Percentiles rank a stretch among this genome's conserved stretches.
These are phyloP conservation scores for Cladosporium sp. DNA, from an alignment of 2,329 filamentous ascomycete genomes.

Conservation along the genomic window DNA sequence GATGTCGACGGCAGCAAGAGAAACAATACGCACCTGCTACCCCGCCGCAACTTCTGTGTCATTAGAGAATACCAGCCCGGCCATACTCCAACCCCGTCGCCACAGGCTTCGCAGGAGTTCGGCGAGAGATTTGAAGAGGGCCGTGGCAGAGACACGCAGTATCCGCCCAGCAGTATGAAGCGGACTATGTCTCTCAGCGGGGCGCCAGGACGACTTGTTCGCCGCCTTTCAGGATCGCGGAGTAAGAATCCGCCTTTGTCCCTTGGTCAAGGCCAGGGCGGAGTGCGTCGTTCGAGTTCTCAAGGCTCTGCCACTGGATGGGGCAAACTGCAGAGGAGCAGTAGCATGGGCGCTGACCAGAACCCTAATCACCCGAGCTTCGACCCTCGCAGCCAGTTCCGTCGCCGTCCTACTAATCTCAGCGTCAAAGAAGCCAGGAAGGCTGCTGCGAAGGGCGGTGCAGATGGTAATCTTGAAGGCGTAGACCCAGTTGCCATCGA, in stretches of 20 bases:
- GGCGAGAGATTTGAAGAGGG: conserved; percentile 18
- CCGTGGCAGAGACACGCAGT: conserved; percentile 10
- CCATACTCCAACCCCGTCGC: conserved; percentile 67
- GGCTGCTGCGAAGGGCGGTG: conserved; percentile 48
- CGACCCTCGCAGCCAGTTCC: conserved; percentile 36
- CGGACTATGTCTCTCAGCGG: conserved; percentile 35
- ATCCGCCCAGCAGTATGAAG: conserved; percentile 29
- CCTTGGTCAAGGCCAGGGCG: not conserved
- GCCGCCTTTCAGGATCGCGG: conserved; percentile 41
- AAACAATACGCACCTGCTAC: conserved; percentile 87
- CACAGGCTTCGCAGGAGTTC: conserved; percentile 20
- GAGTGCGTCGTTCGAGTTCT: conserved; percentile 10
- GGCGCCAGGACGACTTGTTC: conserved; percentile 41
- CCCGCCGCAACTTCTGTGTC: conserved; percentile 92
- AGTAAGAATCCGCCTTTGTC: conserved; percentile 22
- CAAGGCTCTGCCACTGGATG: conserved; percentile 11
- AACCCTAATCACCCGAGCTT: conserved; percentile 13
- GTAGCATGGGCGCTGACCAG: conserved; percentile 11
- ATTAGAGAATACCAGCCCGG: conserved; percentile 83
- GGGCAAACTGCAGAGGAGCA: conserved; percentile 11
- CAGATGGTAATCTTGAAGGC: conserved; percentile 56
- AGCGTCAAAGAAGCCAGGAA: conserved; percentile 42
- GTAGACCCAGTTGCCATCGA: conserved; percentile 63
- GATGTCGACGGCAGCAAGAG: conserved; percentile 86
- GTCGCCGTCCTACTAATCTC: conserved; percentile 46